phyloP scores from a whole-genome alignment of 306 rosid genomes.

The Ziziphus jujuba region DNA sequence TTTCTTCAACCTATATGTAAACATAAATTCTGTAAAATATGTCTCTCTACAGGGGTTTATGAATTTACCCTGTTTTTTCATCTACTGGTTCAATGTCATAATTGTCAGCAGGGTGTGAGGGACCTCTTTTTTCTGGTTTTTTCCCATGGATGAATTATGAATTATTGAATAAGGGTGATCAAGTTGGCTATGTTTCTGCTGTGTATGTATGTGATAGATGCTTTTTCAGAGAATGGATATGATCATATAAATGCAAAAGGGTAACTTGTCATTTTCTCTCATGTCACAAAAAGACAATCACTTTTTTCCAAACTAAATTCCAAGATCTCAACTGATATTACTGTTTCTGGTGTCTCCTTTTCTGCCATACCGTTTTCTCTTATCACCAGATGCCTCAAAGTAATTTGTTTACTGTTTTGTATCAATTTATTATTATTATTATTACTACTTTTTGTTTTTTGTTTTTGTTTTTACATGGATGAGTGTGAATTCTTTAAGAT shows the following conservation, averaged over 20 bases:
- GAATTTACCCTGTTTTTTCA: neutral
- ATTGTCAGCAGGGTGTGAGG: neutral
- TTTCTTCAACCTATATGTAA: neutral
- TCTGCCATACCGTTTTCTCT: neutral
- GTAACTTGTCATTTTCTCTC: neutral
- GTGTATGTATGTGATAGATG: neutral
- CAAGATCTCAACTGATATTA: neutral
- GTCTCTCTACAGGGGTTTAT: neutral
- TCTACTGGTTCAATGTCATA: neutral
- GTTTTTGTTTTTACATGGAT: neutral
- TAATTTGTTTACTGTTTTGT: neutral
- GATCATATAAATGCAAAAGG: neutral
- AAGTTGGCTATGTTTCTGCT: neutral
- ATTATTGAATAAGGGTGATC: neutral
- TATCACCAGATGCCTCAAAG: neutral
- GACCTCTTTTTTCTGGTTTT: neutral
- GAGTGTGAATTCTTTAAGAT: neutral
- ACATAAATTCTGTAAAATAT: neutral
- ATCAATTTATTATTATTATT: neutral
- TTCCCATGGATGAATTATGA: neutral
- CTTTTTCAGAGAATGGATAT: neutral
- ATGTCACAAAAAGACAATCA: neutral
- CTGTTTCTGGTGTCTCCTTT: constrained; percentile 6
- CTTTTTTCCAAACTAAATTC: neutral
- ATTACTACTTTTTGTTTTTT: too few relatives aligned